These are phyloP conservation scores for Termitomyces sp. DNA, from an alignment of 768 basidiomycete genomes.

Conservation along the genomic window DNA sequence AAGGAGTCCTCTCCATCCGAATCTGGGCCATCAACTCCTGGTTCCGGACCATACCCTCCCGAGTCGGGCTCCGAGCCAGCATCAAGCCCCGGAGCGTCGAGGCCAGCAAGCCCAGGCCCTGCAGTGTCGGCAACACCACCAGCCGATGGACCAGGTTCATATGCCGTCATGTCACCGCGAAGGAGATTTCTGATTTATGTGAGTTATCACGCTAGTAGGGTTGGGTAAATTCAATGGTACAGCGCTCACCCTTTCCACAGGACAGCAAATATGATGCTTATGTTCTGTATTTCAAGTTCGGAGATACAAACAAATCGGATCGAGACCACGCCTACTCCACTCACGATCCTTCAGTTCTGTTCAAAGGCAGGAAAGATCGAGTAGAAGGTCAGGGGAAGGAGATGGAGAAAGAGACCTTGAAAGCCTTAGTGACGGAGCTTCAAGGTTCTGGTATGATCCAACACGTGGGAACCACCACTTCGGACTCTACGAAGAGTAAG, in stretches of 20 bases:
- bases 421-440: background rate
- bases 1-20: too few relatives aligned
- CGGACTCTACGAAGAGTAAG: too few relatives aligned
- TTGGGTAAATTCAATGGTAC: background rate
- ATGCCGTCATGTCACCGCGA: background rate
- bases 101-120: too few relatives aligned
- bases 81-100: too few relatives aligned
- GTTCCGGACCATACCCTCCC: too few relatives aligned
- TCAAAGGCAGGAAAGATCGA: background rate
- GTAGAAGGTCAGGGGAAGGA: background rate
- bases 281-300: background rate
- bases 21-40: too few relatives aligned
- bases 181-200: background rate
- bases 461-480: too few relatives aligned
- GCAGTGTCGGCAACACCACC: background rate
- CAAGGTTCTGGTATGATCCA: too few relatives aligned
- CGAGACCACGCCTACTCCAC: background rate
- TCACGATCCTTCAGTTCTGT: background rate
- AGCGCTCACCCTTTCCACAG: background rate
- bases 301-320: background rate
- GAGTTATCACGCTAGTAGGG: background rate
- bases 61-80: too few relatives aligned
- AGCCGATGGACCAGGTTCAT: background rate
- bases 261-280: background rate
- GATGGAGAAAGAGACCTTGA: background rate